These are phyloP conservation scores for Pichia nanzhaoensis DNA, from an alignment of 805 yeast species.

Conservation along the genomic window DNA sequence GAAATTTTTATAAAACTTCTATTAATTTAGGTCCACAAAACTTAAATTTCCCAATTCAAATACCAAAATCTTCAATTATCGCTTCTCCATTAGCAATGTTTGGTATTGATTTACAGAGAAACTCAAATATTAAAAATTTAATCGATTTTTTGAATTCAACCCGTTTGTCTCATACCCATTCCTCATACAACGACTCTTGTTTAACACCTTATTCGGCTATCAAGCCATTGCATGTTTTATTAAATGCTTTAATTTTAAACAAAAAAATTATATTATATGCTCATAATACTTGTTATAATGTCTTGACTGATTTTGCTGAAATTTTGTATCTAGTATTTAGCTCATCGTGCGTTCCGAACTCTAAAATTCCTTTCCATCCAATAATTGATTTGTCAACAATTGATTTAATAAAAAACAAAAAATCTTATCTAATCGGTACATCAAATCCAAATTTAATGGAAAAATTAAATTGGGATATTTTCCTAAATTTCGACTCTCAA, in stretches of 20 bases:
- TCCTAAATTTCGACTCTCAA: constrained; percentile 52
- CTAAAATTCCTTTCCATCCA: constrained; percentile 32
- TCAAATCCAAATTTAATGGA: constrained; percentile 59
- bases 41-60: constrained; percentile 27
- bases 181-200: constrained; percentile 9
- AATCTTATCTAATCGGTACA: constrained; percentile 54
- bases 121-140: constrained; percentile 19
- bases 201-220: constrained; percentile 20
- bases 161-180: not conserved
- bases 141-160: constrained; percentile 12
- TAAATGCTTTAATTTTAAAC: constrained; percentile 44
- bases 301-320: constrained; percentile 39
- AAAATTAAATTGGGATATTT: constrained; percentile 49
- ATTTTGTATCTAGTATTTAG: constrained; percentile 36
- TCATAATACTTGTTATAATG: constrained; percentile 40
- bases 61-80: constrained; percentile 25
- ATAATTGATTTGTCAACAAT: constrained; percentile 55
- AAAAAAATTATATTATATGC: constrained; percentile 35
- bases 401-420: constrained; percentile 38
- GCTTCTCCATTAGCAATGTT: constrained; percentile 22
- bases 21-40: constrained; percentile 15
- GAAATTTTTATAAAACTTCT: constrained; percentile 18
- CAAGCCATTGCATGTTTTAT: constrained; percentile 33
- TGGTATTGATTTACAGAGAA: constrained; percentile 29
- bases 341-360: constrained; percentile 1